A percentile compares a stretch with the other conserved stretches of the same genome.
phyloP scores from a whole-genome alignment of 2,329 filamentous ascomycete species.

The Epichloe glyceriae region DNA sequence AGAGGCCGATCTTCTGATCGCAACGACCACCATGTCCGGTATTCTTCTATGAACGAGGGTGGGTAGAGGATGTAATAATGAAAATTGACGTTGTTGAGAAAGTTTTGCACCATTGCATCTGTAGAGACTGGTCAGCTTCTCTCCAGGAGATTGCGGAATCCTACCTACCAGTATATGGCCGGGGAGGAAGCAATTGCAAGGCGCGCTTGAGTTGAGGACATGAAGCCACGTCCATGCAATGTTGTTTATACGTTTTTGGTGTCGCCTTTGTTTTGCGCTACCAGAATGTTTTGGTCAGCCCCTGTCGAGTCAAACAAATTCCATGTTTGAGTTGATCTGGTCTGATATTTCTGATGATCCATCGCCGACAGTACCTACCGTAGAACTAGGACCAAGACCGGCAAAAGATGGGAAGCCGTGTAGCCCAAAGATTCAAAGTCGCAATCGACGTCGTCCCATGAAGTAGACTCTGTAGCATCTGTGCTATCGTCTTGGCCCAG shows the following conservation, averaged over 20 bases:
- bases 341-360: background rate
- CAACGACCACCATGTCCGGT: slow-evolving; percentile 22
- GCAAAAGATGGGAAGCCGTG: slow-evolving; percentile 20
- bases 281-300: background rate
- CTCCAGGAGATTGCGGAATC: too few species aligned
- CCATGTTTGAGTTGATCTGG: background rate
- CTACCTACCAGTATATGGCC: slow-evolving; percentile 21
- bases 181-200: slow-evolving; percentile 18
- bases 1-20: slow-evolving; percentile 18
- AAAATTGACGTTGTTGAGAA: slow-evolving; percentile 24
- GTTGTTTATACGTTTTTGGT: slow-evolving; percentile 10
- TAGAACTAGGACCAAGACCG: slow-evolving; percentile 8
- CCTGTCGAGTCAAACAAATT: background rate
- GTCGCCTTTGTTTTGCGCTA: slow-evolving; percentile 10
- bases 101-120: slow-evolving; percentile 26
- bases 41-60: slow-evolving; percentile 21
- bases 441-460: slow-evolving; percentile 14
- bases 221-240: slow-evolving; percentile 7
- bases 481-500: slow-evolving; percentile 9
- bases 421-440: slow-evolving; percentile 25
- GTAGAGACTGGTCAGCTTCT: background rate
- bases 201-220: slow-evolving; percentile 21
- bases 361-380: background rate
- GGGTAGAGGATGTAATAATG: slow-evolving; percentile 28
- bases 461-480: slow-evolving; percentile 10